Percentiles rank a stretch among this genome's conserved stretches.
Evolutionary conservation across 2,329 filamentous ascomycete species (phyloP).

Genomic region (Diaporthe ilicicola): DNA sequence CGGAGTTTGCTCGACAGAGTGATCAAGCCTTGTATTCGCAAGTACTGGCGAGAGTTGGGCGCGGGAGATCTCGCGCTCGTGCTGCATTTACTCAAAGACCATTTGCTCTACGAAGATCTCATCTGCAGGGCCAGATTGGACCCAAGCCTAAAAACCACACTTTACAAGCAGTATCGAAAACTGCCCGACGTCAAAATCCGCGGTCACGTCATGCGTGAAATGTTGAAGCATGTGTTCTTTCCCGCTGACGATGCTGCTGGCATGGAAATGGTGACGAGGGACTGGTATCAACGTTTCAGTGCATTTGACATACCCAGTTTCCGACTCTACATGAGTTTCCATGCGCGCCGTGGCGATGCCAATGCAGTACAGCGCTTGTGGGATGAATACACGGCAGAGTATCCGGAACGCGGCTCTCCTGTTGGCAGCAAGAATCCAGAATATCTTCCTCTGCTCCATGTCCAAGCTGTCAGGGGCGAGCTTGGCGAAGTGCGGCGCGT

Average conservation of each 20-base stretch:
- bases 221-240: constrained; percentile 53
- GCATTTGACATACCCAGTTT: constrained; percentile 54
- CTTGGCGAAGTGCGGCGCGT: constrained; percentile 64
- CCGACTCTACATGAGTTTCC: constrained; percentile 58
- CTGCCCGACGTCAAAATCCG: constrained; percentile 50
- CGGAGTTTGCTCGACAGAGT: constrained; percentile 26
- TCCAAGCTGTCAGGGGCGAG: constrained; percentile 75
- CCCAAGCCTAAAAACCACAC: constrained; percentile 45
- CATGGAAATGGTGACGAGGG: constrained; percentile 56
- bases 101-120: constrained; percentile 53
- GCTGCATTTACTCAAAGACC: constrained; percentile 50
- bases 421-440: constrained; percentile 12
- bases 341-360: constrained; percentile 58
- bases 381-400: constrained; percentile 50
- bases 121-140: constrained; percentile 37
- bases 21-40: constrained; percentile 23
- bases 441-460: constrained; percentile 67
- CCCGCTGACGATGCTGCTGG: constrained; percentile 47
- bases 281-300: constrained; percentile 55
- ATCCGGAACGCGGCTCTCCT: constrained; percentile 31
- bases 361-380: constrained; percentile 54
- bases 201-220: constrained; percentile 49
- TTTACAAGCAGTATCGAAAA: constrained; percentile 57
- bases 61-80: constrained; percentile 45
- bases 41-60: constrained; percentile 27